Percentiles rank a stretch among this genome's conserved stretches.
These are phyloP conservation scores for Ophiostoma sp. DNA, from an alignment of 2,329 filamentous ascomycete species.

Conservation along the genomic window DNA sequence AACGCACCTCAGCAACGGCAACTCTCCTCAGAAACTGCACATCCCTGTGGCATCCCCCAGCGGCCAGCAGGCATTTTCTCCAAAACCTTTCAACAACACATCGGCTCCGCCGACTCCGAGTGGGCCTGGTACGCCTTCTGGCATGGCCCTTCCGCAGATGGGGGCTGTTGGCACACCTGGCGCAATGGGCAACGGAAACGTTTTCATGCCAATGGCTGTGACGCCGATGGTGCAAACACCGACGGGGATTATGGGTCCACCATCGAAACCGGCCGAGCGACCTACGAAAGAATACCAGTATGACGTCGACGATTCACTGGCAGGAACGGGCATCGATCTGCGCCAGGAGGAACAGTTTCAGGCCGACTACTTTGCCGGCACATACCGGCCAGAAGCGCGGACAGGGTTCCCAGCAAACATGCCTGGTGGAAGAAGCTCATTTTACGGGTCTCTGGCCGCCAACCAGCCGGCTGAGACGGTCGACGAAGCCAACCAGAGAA, in stretches of 20 bases:
- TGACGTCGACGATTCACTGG: constrained; percentile 77
- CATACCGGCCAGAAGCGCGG: constrained; percentile 42
- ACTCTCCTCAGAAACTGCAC: constrained; percentile 20
- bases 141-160: constrained; percentile 22
- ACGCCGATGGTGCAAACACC: constrained; percentile 22
- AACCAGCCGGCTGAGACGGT: constrained; percentile 54
- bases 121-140: constrained; percentile 23
- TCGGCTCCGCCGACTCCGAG: constrained; percentile 23
- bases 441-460: constrained; percentile 61
- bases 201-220: constrained; percentile 22
- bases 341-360: constrained; percentile 80
- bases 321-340: constrained; percentile 79
- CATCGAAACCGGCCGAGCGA: constrained; percentile 57
- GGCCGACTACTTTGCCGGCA: constrained; percentile 58
- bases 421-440: constrained; percentile 50
- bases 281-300: constrained; percentile 60
- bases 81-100: constrained; percentile 22
- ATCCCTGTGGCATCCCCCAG: constrained; percentile 19
- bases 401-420: constrained; percentile 53
- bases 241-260: constrained; percentile 47
- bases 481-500: constrained; percentile 51
- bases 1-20: constrained; percentile 12
- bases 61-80: constrained; percentile 20
- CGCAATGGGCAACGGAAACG: constrained; percentile 14
- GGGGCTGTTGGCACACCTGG: not conserved